phyloP scores from a whole-genome alignment of 441 rosid genomes.

The Lepidium campestre region DNA sequence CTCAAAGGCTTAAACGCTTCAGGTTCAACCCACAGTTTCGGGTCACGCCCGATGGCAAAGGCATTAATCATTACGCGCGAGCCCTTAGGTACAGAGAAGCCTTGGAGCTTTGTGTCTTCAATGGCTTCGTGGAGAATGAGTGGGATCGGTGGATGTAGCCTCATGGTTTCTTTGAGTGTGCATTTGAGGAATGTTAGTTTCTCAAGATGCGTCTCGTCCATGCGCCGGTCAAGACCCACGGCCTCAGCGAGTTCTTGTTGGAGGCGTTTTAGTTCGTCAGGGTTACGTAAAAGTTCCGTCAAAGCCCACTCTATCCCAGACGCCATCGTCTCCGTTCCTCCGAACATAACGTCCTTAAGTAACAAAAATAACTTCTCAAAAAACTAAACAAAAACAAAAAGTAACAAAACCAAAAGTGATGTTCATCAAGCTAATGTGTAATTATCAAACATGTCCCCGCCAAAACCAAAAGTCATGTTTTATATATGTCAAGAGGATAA shows the following conservation, averaged over 20 bases:
- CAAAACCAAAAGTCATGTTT: background rate
- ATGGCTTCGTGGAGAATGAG: constrained; percentile 88
- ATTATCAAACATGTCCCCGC: background rate
- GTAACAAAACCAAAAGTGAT: too few species aligned
- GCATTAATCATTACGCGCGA: constrained; percentile 80
- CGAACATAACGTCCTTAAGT: constrained; percentile 88
- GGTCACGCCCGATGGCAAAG: constrained; percentile 76
- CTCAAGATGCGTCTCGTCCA: constrained; percentile 71
- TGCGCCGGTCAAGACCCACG: constrained; percentile 74
- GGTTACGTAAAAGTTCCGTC: constrained; percentile 69
- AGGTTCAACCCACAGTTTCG: constrained; percentile 61
- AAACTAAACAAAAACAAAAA: too few species aligned
- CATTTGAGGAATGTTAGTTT: constrained; percentile 63
- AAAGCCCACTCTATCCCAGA: constrained; percentile 91
- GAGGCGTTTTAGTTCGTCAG: constrained; percentile 58
- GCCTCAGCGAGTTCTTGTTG: constrained; percentile 74
- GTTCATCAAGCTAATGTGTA: background rate
- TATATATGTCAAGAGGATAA: background rate
- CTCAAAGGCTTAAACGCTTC: constrained; percentile 66
- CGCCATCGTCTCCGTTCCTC: constrained; percentile 95
- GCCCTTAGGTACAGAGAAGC: constrained; percentile 58
- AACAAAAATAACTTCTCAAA: too few species aligned
- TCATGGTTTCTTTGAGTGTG: constrained; percentile 62
- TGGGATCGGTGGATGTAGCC: constrained; percentile 97
- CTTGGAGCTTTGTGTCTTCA: constrained; percentile 53